Evolutionary conservation across 805 yeast species (phyloP), one percentile per base, ranked within the genome.

Genomic region (Suhomyces prunicola): DNA sequence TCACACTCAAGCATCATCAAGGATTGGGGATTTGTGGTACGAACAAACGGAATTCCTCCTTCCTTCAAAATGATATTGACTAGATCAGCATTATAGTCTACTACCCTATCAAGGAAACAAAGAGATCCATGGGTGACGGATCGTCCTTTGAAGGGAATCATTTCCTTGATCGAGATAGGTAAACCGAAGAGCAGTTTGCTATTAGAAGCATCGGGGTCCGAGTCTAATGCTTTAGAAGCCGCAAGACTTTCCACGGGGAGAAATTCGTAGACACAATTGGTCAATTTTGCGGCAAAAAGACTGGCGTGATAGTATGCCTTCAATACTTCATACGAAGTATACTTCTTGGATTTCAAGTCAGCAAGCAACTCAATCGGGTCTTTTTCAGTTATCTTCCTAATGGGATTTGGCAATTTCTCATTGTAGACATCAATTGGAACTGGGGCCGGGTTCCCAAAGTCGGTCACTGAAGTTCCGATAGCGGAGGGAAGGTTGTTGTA

Each of bases 1-100:
- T 55, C 60, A 44, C 61, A 57, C 42, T 64, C 66, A 6, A 60
- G 59, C 53, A 60, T 57, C 66, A 62, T 63, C 53, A 65, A 54
- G 57, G 46, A 42, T 42, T 42, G 46, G 19, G 46, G 46, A 42
- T 42, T 42, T 22, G 46, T 42, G 10, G 46, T 42, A 23, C 46
- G 27, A 7, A 42, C 31, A 23, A 42, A 42, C 7, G 46, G 46
- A 13, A 42, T 24, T 8, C 46, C 27, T 24, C 46, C 46, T 13
- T 24, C 23, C 4, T 4, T n/a, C 3, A 42, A 17, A 9, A 24
- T 13, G 4, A 42, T 42, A 24, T 23, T 23, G 31, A 42, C 46
- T 17, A 42, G 5, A 24, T 42, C 46, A 42, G 46, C 46, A 42
- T 42, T 42, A 42, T 42, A 42, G 31, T 42, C 46, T 5, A 42